Conservation (phyloP, 2,329 filamentous ascomycete genomes). For the Colletotrichum sp. region DNA sequence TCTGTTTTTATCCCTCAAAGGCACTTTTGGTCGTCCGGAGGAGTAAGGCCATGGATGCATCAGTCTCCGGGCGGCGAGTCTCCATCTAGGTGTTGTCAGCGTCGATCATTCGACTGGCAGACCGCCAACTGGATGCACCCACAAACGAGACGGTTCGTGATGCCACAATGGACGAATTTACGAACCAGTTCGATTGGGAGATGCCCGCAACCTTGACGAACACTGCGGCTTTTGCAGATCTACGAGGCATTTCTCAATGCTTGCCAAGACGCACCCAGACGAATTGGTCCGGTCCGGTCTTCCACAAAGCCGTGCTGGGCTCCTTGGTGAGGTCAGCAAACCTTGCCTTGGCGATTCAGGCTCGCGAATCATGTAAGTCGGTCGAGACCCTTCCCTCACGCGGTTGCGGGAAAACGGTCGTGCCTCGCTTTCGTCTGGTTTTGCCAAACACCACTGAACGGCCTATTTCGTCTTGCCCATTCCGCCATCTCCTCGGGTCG, state of each 20-base stretch:
- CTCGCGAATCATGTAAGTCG: not conserved
- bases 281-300: not conserved
- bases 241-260: not conserved
- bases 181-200: not conserved
- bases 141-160: not conserved
- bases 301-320: not conserved
- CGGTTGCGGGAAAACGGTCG: not conserved
- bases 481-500: not conserved
- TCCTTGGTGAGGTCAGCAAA: not conserved
- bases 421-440: not conserved
- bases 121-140: not conserved
- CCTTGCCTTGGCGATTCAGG: slow-evolving; percentile 1
- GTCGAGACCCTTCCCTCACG: not conserved
- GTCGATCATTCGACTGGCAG: not conserved
- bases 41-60: not conserved
- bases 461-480: not conserved
- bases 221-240: not conserved
- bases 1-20: not conserved
- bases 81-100: not conserved
- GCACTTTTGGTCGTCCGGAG: not conserved
- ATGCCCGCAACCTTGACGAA: not conserved
- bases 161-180: not conserved
- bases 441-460: not conserved
- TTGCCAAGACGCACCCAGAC: not conserved
- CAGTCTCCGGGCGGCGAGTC: not conserved